A percentile compares a stretch with the other conserved stretches of the same genome.
phyloP scores from a whole-genome alignment of 129 eudicot genomes.

The Lactuca saligna region DNA sequence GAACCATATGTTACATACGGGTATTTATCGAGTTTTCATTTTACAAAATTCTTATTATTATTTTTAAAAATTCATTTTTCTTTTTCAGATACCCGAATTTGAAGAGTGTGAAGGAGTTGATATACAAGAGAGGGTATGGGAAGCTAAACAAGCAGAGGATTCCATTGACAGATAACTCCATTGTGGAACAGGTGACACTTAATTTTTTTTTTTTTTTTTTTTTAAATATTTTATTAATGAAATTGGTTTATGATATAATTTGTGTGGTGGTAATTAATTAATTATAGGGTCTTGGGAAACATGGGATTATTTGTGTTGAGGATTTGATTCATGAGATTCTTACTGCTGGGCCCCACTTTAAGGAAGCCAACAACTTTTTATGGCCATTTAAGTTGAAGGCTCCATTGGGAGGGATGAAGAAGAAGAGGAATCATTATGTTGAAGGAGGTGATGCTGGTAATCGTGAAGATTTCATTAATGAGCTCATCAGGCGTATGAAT shows the following conservation, averaged over 20 bases:
- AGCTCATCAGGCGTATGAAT: conserved; percentile 86
- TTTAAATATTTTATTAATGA: too few relatives aligned
- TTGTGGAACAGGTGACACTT: conserved; percentile 57
- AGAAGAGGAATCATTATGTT: conserved; percentile 81
- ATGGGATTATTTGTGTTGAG: conserved; percentile 71
- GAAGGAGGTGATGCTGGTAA: conserved; percentile 95
- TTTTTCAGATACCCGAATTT: conserved; percentile 68
- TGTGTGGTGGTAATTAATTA: neutral
- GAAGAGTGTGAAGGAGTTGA: conserved; percentile 74
- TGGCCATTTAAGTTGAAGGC: conserved; percentile 89
- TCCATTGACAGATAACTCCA: conserved; percentile 71
- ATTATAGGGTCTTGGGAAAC: conserved; percentile 61
- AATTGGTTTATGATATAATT: too few relatives aligned
- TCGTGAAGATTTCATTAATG: conserved; percentile 76
- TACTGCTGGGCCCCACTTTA: conserved; percentile 83
- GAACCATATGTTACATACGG: conserved; percentile 94
- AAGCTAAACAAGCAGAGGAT: conserved; percentile 82
- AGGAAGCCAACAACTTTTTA: conserved; percentile 86
- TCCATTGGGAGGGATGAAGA: conserved; percentile 76
- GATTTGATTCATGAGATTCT: conserved; percentile 75
- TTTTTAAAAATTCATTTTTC: neutral
- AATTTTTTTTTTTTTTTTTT: neutral
- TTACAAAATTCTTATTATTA: neutral
- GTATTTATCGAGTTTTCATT: conserved; percentile 25
- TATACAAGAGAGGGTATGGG: conserved; percentile 85